Conservation (phyloP, 2,329 filamentous ascomycete genomes). For the Apiospora koreana region DNA sequence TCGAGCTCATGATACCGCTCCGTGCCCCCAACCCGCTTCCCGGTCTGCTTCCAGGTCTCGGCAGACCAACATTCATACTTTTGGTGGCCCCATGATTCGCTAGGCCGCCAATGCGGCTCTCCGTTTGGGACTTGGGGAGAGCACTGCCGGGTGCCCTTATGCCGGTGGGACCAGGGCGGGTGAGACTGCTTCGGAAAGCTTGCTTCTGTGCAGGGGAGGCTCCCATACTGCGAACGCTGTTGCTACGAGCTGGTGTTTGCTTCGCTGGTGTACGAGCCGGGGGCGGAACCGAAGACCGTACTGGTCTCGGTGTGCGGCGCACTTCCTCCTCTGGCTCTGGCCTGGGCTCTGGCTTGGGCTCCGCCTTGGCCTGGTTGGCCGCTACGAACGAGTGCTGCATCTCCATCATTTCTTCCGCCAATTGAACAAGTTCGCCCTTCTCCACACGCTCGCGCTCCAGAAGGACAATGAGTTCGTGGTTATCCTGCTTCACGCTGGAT, state of each 20-base stretch:
- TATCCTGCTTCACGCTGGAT: conserved; percentile 68
- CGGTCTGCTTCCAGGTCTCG: conserved; percentile 54
- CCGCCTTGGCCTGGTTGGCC: conserved; percentile 25
- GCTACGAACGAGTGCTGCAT: conserved; percentile 56
- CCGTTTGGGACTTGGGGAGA: conserved; percentile 39
- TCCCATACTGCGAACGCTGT: not conserved
- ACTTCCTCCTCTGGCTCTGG: conserved; percentile 1
- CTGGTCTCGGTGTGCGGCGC: conserved; percentile 21
- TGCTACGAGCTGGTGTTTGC: not conserved
- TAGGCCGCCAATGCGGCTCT: conserved; percentile 49
- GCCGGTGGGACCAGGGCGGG: conserved; percentile 42
- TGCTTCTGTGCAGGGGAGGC: conserved; percentile 7
- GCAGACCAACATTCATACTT: conserved; percentile 43
- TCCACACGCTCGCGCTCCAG: conserved; percentile 77
- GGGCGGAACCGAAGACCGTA: conserved; percentile 19
- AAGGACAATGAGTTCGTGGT: conserved; percentile 63
- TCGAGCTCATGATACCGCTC: conserved; percentile 80
- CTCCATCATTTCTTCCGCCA: conserved; percentile 82
- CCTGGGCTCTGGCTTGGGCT: conserved; percentile 21
- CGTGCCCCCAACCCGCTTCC: conserved; percentile 45
- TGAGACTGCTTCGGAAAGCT: conserved; percentile 10
- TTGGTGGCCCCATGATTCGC: conserved; percentile 44
- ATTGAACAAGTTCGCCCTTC: conserved; percentile 79
- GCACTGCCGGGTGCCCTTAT: conserved; percentile 59
- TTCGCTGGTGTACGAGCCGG: conserved; percentile 20